These are phyloP conservation scores for Tolypocladium cylindrosporum DNA, from an alignment of 2,329 filamentous ascomycete species.

Conservation along the genomic window DNA sequence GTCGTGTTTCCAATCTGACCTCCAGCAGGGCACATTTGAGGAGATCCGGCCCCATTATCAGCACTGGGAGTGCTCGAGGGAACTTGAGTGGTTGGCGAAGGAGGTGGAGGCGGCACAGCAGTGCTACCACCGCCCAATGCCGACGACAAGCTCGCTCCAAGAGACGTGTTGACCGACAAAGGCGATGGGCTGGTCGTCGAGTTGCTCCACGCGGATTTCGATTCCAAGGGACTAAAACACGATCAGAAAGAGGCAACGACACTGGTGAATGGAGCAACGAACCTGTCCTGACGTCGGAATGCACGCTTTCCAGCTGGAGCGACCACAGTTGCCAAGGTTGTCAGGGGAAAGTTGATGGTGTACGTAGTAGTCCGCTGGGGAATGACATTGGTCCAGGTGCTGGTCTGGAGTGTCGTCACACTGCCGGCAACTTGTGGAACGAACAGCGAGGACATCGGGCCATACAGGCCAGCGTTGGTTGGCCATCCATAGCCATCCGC, in stretches of 20 bases:
- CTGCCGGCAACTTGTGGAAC: slow-evolving; percentile 6
- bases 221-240: slow-evolving; percentile 7
- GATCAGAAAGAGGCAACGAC: background rate
- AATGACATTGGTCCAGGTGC: slow-evolving; percentile 29
- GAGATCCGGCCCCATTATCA: slow-evolving; percentile 3
- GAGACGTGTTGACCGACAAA: slow-evolving; percentile 10
- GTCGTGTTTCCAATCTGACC: slow-evolving; percentile 26
- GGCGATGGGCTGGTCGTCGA: slow-evolving; percentile 13
- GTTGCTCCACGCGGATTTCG: slow-evolving; percentile 17
- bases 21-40: slow-evolving; percentile 17
- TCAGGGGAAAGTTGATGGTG: slow-evolving; percentile 27
- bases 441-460: slow-evolving; percentile 12
- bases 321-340: slow-evolving; percentile 24
- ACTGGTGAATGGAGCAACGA: slow-evolving; percentile 2
- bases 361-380: slow-evolving; percentile 28
- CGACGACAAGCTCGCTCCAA: slow-evolving; percentile 16
- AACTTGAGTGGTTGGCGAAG: background rate
- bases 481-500: slow-evolving; percentile 14
- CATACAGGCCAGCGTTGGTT: slow-evolving; percentile 10
- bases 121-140: background rate
- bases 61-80: background rate
- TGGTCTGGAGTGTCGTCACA: slow-evolving; percentile 18
- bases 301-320: slow-evolving; percentile 14
- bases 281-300: slow-evolving; percentile 19
- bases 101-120: slow-evolving; percentile 8